These are phyloP conservation scores for Cryptococcus sp. DNA, from an alignment of 1,284 basidiomycete genomes.

Conservation along the genomic window DNA sequence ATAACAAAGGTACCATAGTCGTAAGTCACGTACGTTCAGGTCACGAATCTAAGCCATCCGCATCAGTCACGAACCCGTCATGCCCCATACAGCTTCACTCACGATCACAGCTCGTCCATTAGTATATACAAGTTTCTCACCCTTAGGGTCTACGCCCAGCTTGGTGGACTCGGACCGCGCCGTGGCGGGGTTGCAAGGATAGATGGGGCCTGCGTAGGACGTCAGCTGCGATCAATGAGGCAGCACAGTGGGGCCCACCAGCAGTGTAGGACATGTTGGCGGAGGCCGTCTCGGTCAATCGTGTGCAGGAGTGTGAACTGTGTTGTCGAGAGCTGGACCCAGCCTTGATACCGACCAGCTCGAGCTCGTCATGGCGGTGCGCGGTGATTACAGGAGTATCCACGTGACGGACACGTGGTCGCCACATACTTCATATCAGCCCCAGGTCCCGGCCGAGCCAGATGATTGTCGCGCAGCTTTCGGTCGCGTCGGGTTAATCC, in stretches of 20 bases:
- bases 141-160: constrained; percentile 65
- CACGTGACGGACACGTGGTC: too few relatives aligned
- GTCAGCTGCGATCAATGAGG: background rate
- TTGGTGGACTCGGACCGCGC: constrained; percentile 63
- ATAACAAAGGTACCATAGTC: background rate
- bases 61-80: constrained; percentile 12
- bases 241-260: constrained; percentile 15
- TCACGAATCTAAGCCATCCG: constrained; percentile 58
- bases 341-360: too few relatives aligned
- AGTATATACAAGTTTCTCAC: constrained; percentile 80
- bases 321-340: too few relatives aligned
- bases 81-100: constrained; percentile 45
- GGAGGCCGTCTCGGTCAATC: background rate
- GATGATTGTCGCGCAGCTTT: background rate
- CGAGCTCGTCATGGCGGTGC: too few relatives aligned
- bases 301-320: background rate
- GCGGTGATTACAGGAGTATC: too few relatives aligned
- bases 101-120: constrained; percentile 84
- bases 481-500: too few relatives aligned
- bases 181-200: constrained; percentile 72
- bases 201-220: constrained; percentile 51
- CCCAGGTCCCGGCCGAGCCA: background rate
- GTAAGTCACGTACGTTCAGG: constrained; percentile 52
- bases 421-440: too few relatives aligned
- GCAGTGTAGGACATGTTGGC: constrained; percentile 34